phyloP scores from a whole-genome alignment of 441 rosid species.

The Adansonia rubrostipa region DNA sequence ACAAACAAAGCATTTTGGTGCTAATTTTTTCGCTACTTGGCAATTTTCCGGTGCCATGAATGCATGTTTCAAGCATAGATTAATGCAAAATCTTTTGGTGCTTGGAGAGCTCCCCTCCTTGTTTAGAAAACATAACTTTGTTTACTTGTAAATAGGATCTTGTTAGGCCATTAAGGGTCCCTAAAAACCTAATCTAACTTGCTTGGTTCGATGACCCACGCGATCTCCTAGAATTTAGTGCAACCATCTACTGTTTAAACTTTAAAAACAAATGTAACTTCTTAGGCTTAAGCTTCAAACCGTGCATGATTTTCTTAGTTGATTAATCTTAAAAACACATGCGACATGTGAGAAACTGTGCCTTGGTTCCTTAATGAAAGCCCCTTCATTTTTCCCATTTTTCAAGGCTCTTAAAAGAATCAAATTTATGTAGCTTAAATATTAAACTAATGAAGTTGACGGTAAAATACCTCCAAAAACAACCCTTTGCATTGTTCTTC shows the following conservation, averaged over 20 bases:
- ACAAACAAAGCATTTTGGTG: slow-evolving; percentile 38
- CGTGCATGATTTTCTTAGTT: slow-evolving; percentile 37
- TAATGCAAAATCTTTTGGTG: slow-evolving; percentile 20
- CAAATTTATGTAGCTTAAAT: neutral
- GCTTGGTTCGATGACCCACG: slow-evolving; percentile 37
- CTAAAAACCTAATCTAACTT: slow-evolving; percentile 29
- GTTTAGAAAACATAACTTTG: slow-evolving; percentile 9
- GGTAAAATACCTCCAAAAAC: slow-evolving; percentile 23
- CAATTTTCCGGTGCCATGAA: slow-evolving; percentile 10
- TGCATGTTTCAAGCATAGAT: slow-evolving; percentile 34
- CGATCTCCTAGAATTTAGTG: slow-evolving; percentile 51
- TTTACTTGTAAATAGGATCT: slow-evolving; percentile 49
- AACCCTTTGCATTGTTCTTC: slow-evolving; percentile 7
- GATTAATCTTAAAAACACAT: slow-evolving; percentile 58
- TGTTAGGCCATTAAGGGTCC: slow-evolving; percentile 37
- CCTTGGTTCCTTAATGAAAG: slow-evolving; percentile 38
- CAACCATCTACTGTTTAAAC: slow-evolving; percentile 21
- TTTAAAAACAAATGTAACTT: slow-evolving; percentile 34
- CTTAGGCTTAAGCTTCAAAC: slow-evolving; percentile 36
- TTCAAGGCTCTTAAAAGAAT: slow-evolving; percentile 27
- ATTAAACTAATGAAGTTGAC: neutral
- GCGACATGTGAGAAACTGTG: slow-evolving; percentile 87
- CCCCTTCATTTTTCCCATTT: slow-evolving; percentile 23
- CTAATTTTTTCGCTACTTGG: slow-evolving; percentile 21
- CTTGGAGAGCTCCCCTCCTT: slow-evolving; percentile 17